These are phyloP conservation scores for Ogataea salicorniae DNA, from an alignment of 805 yeast genomes.

Conservation along the genomic window DNA sequence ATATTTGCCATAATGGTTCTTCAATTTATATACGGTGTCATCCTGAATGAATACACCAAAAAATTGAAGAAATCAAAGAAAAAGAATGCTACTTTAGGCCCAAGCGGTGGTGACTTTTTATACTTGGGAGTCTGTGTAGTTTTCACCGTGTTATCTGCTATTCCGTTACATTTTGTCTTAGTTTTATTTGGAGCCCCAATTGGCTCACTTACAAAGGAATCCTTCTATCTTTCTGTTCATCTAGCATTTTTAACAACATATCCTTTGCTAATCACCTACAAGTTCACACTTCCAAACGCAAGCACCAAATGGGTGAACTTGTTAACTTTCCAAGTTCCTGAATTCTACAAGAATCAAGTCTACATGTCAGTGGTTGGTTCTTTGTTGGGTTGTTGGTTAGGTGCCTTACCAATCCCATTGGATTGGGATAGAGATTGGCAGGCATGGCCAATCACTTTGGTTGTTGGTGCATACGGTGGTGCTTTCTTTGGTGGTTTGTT, in stretches of 20 bases:
- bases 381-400: conserved; percentile 79
- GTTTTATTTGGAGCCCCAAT: conserved; percentile 82
- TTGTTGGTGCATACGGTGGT: conserved; percentile 77
- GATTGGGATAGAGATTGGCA: conserved; percentile 99
- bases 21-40: conserved; percentile 32
- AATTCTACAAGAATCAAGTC: conserved; percentile 28
- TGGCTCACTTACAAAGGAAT: conserved; percentile 44
- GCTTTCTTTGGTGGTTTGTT: conserved; percentile 47
- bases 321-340: conserved; percentile 27
- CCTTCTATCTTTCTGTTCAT: conserved; percentile 58
- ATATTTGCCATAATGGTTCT: conserved; percentile 29
- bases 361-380: conserved; percentile 38
- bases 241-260: conserved; percentile 53
- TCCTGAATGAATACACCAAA: conserved; percentile 28
- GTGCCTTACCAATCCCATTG: conserved; percentile 88
- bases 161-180: conserved; percentile 36
- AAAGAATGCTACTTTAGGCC: conserved; percentile 1
- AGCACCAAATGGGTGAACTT: conserved; percentile 23
- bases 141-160: conserved; percentile 32
- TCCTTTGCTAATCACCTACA: conserved; percentile 56
- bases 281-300: conserved; percentile 33
- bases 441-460: conserved; percentile 85
- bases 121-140: conserved; percentile 28
- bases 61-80: conserved; percentile 7
- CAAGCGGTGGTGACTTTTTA: conserved; percentile 16